These are phyloP conservation scores for Mucuna pruriens DNA, from an alignment of 306 rosid species.

Conservation along the genomic window DNA sequence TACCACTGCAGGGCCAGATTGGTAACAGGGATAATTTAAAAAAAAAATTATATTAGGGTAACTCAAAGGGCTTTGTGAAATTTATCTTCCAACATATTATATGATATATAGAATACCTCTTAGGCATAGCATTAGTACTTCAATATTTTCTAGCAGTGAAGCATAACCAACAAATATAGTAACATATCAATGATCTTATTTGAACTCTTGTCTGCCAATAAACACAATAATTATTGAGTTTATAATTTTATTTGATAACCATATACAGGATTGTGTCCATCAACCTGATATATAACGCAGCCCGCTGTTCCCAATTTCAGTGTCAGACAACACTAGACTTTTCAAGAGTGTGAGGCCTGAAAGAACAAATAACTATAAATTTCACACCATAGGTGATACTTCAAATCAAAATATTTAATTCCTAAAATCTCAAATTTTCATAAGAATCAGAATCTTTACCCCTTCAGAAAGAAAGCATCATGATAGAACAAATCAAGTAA, in stretches of 20 bases:
- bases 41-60: not conserved
- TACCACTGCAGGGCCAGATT: not conserved
- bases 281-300: constrained; percentile 86
- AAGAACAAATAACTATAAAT: constrained; percentile 42
- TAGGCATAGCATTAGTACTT: not conserved
- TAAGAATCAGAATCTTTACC: constrained; percentile 25
- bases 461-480: constrained; percentile 2
- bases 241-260: constrained; percentile 30
- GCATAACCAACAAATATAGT: constrained; percentile 17
- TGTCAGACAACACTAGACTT: constrained; percentile 90
- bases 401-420: constrained; percentile 35
- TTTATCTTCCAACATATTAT: not conserved
- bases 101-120: not conserved
- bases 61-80: constrained; percentile 21
- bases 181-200: constrained; percentile 16
- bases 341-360: constrained; percentile 77
- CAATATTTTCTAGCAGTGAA: constrained; percentile 19
- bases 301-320: constrained; percentile 83
- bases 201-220: not conserved
- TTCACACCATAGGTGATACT: constrained; percentile 10
- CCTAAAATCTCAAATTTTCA: constrained; percentile 22
- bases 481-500: constrained; percentile 4
- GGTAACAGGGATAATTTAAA: not conserved
- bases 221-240: constrained; percentile 3
- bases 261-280: constrained; percentile 20